These are phyloP conservation scores for Phytophthora pseudosyringae DNA, from an alignment of 352 stramenopile genomes.

Conservation along the genomic window DNA sequence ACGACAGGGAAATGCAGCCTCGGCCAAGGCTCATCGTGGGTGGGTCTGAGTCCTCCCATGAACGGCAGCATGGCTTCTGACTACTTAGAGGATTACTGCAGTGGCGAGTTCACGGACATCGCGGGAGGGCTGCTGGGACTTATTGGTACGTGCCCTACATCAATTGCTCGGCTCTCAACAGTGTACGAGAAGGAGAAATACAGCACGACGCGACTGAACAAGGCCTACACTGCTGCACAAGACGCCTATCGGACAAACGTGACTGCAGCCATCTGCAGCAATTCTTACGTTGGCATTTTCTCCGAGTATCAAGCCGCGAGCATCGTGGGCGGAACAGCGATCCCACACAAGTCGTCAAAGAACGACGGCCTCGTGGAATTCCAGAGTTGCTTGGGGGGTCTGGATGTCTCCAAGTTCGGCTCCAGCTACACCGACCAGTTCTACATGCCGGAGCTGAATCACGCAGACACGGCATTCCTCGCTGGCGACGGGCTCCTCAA, in stretches of 20 bases:
- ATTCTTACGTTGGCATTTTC: constrained; percentile 41
- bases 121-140: constrained; percentile 31
- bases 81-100: constrained; percentile 45
- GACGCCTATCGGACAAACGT: constrained; percentile 40
- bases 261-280: constrained; percentile 47
- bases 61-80: constrained; percentile 52
- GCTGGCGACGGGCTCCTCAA: constrained; percentile 52
- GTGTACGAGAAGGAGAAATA: constrained; percentile 44
- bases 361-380: constrained; percentile 55
- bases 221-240: constrained; percentile 32
- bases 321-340: constrained; percentile 29
- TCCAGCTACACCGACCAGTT: constrained; percentile 18
- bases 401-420: constrained; percentile 38
- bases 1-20: constrained; percentile 24
- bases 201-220: constrained; percentile 14
- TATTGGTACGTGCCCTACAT: constrained; percentile 42
- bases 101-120: constrained; percentile 28
- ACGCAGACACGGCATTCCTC: constrained; percentile 56
- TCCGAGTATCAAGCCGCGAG: constrained; percentile 48
- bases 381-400: constrained; percentile 41
- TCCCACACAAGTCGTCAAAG: constrained; percentile 43
- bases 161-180: constrained; percentile 10
- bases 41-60: constrained; percentile 46
- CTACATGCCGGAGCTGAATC: constrained; percentile 54
- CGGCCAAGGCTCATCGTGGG: constrained; percentile 33